A percentile compares a stretch with the other conserved stretches of the same genome.
Conservation (phyloP, 257 asterid genomes). For the Solanum pimpinellifolium region DNA sequence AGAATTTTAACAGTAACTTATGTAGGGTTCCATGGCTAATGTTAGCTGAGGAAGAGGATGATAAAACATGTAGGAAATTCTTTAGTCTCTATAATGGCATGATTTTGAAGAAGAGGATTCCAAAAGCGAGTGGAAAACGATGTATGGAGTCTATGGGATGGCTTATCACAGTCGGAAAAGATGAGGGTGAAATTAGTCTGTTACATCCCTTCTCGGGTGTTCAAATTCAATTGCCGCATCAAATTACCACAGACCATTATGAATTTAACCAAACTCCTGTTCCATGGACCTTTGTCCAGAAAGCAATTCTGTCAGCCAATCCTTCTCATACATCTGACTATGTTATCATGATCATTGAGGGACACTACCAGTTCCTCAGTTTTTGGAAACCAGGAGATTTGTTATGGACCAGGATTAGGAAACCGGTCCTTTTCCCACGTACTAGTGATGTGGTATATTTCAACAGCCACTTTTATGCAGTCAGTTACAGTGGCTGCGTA, state of each 20-base stretch:
- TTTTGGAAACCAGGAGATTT: background rate
- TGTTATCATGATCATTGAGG: background rate
- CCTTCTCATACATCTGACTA: background rate
- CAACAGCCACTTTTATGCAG: background rate
- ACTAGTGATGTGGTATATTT: background rate
- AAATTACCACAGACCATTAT: background rate
- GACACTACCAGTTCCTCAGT: background rate
- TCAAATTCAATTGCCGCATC: background rate
- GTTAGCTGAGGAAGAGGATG: background rate
- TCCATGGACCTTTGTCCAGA: background rate
- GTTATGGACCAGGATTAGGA: background rate
- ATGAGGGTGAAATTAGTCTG: background rate
- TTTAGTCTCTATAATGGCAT: background rate
- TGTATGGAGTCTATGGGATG: background rate
- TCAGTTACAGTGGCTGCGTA: background rate
- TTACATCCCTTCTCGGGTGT: background rate
- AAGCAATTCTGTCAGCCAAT: background rate
- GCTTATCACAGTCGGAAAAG: background rate
- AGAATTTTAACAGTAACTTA: background rate
- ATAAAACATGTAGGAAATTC: background rate
- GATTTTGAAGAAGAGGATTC: background rate
- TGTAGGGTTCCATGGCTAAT: background rate
- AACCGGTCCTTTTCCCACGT: background rate
- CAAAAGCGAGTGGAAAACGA: background rate
- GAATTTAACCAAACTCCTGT: background rate